Percentiles rank a stretch among this genome's conserved stretches.
phyloP scores from a whole-genome alignment of 805 yeast genomes.

The Ogataea ganodermae region DNA sequence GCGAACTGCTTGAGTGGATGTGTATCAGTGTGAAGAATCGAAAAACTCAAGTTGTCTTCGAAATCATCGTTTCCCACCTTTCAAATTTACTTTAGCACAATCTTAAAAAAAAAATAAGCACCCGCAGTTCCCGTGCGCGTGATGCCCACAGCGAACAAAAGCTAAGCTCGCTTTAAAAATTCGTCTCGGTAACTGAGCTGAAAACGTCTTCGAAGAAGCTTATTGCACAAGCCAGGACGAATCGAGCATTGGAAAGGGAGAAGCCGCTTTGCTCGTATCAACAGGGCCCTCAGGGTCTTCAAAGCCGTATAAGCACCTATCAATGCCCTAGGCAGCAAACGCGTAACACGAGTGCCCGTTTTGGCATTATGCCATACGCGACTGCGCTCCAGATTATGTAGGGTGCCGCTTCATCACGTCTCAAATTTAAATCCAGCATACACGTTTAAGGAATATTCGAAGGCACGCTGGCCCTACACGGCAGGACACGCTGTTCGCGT shows the following conservation, averaged over 20 bases:
- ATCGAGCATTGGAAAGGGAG: too few species aligned
- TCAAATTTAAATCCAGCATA: background rate
- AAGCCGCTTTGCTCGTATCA: background rate
- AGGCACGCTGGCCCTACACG: slow-evolving; percentile 9
- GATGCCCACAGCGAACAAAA: background rate
- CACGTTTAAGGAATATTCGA: slow-evolving; percentile 1
- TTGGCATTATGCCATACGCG: background rate
- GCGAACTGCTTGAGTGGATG: too few species aligned
- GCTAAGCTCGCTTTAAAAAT: too few species aligned
- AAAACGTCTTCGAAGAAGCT: too few species aligned
- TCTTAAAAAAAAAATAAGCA: background rate
- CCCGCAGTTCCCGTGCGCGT: background rate
- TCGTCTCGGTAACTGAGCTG: too few species aligned
- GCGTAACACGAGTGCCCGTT: background rate
- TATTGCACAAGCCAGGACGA: too few species aligned
- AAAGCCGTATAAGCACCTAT: background rate
- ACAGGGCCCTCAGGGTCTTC: background rate
- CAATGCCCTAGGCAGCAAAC: too few species aligned
- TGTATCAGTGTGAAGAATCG: background rate
- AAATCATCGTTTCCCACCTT: background rate
- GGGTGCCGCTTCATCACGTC: background rate
- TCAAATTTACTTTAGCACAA: background rate
- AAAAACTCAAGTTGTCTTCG: background rate
- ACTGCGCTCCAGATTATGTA: background rate
- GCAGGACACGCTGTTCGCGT: slow-evolving; percentile 10